phyloP scores from a whole-genome alignment of 2,329 filamentous ascomycete species.

The Leptographium wingfieldii region DNA sequence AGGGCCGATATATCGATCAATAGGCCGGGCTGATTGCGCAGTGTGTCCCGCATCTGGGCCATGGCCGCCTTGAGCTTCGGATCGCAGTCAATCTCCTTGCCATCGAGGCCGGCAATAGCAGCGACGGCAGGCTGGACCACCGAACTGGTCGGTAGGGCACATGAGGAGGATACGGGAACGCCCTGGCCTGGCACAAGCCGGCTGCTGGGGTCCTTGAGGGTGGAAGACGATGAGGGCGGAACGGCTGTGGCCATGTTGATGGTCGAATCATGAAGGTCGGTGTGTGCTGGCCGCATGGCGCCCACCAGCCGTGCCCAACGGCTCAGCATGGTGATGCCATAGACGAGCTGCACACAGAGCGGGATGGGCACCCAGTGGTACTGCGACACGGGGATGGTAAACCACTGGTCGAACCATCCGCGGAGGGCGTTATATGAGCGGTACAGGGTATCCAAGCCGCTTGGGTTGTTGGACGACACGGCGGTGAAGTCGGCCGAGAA shows the following conservation, averaged over 20 bases:
- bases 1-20: slow-evolving; percentile 31
- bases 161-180: not conserved
- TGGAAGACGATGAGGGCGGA: not conserved
- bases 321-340: slow-evolving; percentile 36
- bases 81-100: slow-evolving; percentile 19
- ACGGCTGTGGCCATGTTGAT: not conserved
- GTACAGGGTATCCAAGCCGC: slow-evolving; percentile 36
- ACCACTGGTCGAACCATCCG: slow-evolving; percentile 36
- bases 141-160: not conserved
- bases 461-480: slow-evolving; percentile 18
- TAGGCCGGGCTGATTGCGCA: slow-evolving; percentile 31
- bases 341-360: slow-evolving; percentile 32
- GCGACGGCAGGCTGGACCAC: not conserved
- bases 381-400: slow-evolving; percentile 26
- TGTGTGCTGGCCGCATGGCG: not conserved
- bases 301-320: slow-evolving; percentile 36
- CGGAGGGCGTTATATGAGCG: slow-evolving; percentile 33
- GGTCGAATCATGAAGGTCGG: not conserved
- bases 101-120: slow-evolving; percentile 4
- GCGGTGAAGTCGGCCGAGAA: slow-evolving; percentile 21
- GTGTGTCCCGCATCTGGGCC: slow-evolving; percentile 25
- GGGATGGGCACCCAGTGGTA: slow-evolving; percentile 35
- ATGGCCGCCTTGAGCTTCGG: slow-evolving; percentile 27
- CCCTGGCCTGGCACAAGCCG: slow-evolving; percentile 7
- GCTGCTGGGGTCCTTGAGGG: slow-evolving; percentile 1